Percentiles rank a stretch among this genome's conserved stretches.
Evolutionary conservation across 257 asterid species (phyloP).

Genomic region (Jacaranda copaia): DNA sequence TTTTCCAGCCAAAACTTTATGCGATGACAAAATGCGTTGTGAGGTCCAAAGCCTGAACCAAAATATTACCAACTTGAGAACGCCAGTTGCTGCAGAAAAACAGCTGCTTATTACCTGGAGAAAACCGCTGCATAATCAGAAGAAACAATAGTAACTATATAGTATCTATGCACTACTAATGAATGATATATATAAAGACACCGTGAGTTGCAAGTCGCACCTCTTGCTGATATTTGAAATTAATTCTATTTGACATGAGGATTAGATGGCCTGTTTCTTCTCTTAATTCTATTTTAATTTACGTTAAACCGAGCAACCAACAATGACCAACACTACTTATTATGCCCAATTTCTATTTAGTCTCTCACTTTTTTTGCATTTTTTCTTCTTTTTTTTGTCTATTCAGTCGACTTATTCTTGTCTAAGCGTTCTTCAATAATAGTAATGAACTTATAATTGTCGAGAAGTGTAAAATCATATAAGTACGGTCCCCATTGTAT

Average conservation of each 20-base stretch:
- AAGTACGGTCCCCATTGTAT: no score
- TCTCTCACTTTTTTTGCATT: no score
- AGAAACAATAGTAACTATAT: conserved; percentile 8
- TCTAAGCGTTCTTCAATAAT: no score
- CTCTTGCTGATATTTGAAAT: background rate
- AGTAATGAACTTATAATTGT: no score
- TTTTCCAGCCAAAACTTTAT: background rate
- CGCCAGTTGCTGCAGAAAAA: conserved; percentile 9
- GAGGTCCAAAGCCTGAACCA: no score
- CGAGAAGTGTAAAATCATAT: no score
- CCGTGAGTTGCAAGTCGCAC: background rate
- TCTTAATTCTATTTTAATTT: conserved; percentile 50
- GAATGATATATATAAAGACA: background rate
- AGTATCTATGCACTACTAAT: background rate
- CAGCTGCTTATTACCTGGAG: conserved; percentile 16
- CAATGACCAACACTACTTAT: no score
- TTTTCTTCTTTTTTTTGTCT: no score
- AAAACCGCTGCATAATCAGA: conserved; percentile 11
- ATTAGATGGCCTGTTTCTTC: background rate
- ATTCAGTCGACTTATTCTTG: no score
- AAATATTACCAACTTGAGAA: background rate
- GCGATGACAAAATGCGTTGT: no score
- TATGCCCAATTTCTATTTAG: no score
- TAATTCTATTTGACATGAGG: background rate
- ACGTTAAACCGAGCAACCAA: background rate